Conservation (phyloP, 2,329 filamentous ascomycete species). For the Pseudogymnoascus destructans region DNA sequence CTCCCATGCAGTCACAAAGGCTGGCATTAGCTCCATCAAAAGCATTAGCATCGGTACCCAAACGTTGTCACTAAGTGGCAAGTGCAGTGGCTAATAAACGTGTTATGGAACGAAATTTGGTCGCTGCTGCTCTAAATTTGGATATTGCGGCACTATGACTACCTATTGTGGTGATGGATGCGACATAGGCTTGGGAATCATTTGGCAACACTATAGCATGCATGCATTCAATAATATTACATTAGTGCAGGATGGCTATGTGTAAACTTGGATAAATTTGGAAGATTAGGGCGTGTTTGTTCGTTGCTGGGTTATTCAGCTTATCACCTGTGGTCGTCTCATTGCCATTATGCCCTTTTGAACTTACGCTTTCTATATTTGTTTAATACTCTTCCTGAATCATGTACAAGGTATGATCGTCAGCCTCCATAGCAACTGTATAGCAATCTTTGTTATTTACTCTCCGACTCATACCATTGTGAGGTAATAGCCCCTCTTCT, state of each 20-base stretch:
- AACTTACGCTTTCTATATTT: neutral
- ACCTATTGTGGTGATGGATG: neutral
- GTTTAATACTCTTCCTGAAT: neutral
- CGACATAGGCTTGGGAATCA: neutral
- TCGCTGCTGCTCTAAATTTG: no score
- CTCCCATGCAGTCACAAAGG: neutral
- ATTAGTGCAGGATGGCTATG: neutral
- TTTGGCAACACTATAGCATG: neutral
- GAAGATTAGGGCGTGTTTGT: neutral
- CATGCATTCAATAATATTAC: neutral
- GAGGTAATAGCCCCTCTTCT: slow-evolving; percentile 10
- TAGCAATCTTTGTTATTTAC: slow-evolving; percentile 13
- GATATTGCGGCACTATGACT: no score
- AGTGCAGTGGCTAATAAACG: neutral
- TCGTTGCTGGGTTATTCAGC: neutral
- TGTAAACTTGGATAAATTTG: neutral
- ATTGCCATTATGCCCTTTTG: neutral
- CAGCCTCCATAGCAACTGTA: slow-evolving; percentile 11
- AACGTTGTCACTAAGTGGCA: neutral
- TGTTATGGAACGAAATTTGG: neutral
- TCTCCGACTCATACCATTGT: slow-evolving; percentile 10
- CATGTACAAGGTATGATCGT: slow-evolving; percentile 14
- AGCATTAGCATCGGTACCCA: neutral
- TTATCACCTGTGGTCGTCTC: neutral
- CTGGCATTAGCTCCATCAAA: neutral